Percentiles rank a stretch among this genome's conserved stretches.
Evolutionary conservation across 306 rosid species (phyloP).

Genomic region (Sophora flavescens): DNA sequence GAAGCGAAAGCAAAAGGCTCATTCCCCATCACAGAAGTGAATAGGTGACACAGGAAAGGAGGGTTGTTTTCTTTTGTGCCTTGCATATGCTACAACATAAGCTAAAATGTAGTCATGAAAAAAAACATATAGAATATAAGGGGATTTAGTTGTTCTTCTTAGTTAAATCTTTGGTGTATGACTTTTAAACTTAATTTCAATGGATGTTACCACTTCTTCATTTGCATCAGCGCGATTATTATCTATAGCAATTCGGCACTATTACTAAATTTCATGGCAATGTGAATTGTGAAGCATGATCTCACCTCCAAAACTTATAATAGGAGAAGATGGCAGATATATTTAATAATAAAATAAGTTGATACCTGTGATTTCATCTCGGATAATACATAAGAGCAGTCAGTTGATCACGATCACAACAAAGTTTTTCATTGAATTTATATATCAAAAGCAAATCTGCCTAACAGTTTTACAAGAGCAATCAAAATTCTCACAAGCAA

Average conservation of each 20-base stretch:
- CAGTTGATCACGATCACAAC: not conserved
- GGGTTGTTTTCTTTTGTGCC: not conserved
- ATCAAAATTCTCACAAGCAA: slow-evolving; percentile 31
- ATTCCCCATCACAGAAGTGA: slow-evolving; percentile 37
- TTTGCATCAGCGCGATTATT: not conserved
- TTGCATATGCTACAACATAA: slow-evolving; percentile 12
- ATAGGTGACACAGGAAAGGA: not conserved
- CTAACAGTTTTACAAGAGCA: slow-evolving; percentile 29
- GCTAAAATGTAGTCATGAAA: not conserved
- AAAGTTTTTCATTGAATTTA: not conserved
- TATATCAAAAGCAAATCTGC: slow-evolving; percentile 14
- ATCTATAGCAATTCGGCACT: not conserved
- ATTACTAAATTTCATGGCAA: not conserved
- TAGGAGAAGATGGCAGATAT: not conserved
- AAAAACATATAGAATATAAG: not conserved
- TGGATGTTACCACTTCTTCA: not conserved
- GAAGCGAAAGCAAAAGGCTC: slow-evolving; percentile 65
- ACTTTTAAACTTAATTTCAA: not conserved
- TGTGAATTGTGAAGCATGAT: not conserved
- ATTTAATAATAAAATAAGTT: slow-evolving; percentile 8
- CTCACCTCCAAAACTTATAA: not conserved
- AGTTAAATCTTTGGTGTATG: not conserved
- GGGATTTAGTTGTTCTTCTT: not conserved
- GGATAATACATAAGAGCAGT: not conserved
- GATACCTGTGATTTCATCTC: not conserved